Base-by-base conservation (phyloP, 2,329 filamentous ascomycete species). In the Epichloe gansuensis region DNA sequence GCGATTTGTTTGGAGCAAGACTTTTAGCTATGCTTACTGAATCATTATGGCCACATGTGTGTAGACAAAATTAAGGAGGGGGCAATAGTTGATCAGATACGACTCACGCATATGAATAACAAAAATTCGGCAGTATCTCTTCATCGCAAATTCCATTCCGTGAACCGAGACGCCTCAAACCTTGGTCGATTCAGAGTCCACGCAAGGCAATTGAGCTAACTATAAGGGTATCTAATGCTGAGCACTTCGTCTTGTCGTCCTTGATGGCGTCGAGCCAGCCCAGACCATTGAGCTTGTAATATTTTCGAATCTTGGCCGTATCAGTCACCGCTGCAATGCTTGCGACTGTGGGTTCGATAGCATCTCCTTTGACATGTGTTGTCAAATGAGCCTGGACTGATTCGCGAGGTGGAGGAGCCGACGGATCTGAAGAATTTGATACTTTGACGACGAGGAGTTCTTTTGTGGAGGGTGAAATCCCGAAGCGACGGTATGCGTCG, bases 401-500 rank as follows among this genome's bases (percentile, higher is more conserved):
- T 17, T 76, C 71, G 38, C 80, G 69, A 3, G 71, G 70, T 5
- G 54, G 55, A 1, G 64, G 60, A 5, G 74, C 70, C 46, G 72
- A 67, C 37, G 69, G 65, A 2, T 63, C 61, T 46, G 72, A 68
- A 0, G 74, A 72, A 15, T 76, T 74, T 9, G 83, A 77, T 25
- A 97, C 75, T 65, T 96, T 97, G 62, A 96, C 75, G 6, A 88
- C 82, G 3, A 96, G 72, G n/a, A 98, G 69, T 59, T 83, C 69
- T 45, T 76, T 83, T 2, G 86, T 93, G 11, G 75, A 71, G 12
- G 88, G 80, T 0, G 79, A 74, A 54, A 97, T 83, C 47, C 93
- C 93, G 63, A 93, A 95, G 51, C 85, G 84, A 35, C 88, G 85
- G 69, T 97, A 97, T 0, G 90, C 85, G 60, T 96, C 91, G 50